Evolutionary conservation across 768 basidiomycete species (phyloP).

Genomic region (Myochromella boudieri): DNA sequence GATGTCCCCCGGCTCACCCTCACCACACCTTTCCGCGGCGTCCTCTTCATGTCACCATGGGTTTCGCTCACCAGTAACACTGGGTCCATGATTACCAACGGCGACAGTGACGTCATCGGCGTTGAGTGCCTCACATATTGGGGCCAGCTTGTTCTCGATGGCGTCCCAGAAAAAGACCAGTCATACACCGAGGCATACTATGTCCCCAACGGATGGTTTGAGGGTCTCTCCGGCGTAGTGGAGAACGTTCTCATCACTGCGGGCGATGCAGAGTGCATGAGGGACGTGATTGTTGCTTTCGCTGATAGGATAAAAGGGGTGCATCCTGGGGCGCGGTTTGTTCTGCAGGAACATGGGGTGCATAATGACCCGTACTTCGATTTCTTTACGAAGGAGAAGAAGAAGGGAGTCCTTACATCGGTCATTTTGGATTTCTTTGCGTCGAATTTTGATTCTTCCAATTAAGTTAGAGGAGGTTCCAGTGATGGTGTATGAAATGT

Average conservation of each 20-base stretch:
- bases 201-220: conserved; percentile 35
- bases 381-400: conserved; percentile 22
- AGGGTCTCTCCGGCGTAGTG: conserved; percentile 27
- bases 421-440: conserved; percentile 17
- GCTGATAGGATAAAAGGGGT: conserved; percentile 22
- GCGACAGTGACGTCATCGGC: conserved; percentile 20
- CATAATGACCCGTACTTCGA: conserved; percentile 38
- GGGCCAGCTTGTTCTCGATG: conserved; percentile 15
- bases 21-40: conserved; percentile 19
- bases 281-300: conserved; percentile 29
- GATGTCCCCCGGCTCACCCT: conserved; percentile 17
- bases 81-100: conserved; percentile 14
- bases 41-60: conserved; percentile 33
- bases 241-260: conserved; percentile 34
- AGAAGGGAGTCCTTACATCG: conserved; percentile 19
- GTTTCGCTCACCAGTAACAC: conserved; percentile 18
- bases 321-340: conserved; percentile 17
- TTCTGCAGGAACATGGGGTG: conserved; percentile 31
- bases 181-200: conserved; percentile 30
- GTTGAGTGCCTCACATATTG: conserved; percentile 10
- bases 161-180: conserved; percentile 20
- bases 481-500: not conserved
- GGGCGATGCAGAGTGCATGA: conserved; percentile 32
- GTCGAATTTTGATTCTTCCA: not conserved
- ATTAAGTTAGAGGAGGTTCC: not conserved